Percentiles rank a stretch among this genome's conserved stretches.
phyloP scores from a whole-genome alignment of 352 stramenopile genomes.

The Globisporangium barbulae region DNA sequence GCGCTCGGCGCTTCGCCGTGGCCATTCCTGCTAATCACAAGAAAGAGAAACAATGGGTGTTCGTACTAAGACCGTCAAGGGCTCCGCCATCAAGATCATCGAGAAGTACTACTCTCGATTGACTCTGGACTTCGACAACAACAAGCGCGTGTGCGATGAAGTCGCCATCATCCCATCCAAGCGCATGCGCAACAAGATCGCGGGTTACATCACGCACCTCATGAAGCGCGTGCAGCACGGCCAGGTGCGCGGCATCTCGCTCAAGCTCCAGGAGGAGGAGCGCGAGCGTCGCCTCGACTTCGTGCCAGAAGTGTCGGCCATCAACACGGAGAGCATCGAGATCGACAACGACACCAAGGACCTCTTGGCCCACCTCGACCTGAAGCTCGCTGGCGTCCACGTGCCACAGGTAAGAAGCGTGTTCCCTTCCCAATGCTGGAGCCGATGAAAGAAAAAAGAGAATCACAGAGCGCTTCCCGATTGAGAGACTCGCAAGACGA shows the following conservation, averaged over 20 bases:
- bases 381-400: slow-evolving; percentile 90
- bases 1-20: neutral
- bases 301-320: slow-evolving; percentile 97
- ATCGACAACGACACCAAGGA: slow-evolving; percentile 99
- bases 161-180: slow-evolving; percentile 99
- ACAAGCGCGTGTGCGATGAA: slow-evolving; percentile 97
- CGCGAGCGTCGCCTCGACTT: slow-evolving; percentile 99
- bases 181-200: slow-evolving; percentile 99
- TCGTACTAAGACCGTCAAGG: slow-evolving; percentile 99
- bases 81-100: slow-evolving; percentile 99
- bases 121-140: slow-evolving; percentile 99
- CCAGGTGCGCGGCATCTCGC: slow-evolving; percentile 98
- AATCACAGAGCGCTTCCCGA: slow-evolving; percentile 15
- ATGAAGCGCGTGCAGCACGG: slow-evolving; percentile 99
- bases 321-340: slow-evolving; percentile 92
- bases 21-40: slow-evolving; percentile 24
- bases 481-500: slow-evolving; percentile 13
- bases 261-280: slow-evolving; percentile 99
- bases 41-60: slow-evolving; percentile 93
- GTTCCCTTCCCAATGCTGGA: slow-evolving; percentile 67
- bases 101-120: slow-evolving; percentile 99
- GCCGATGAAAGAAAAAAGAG: slow-evolving; percentile 52
- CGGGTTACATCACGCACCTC: slow-evolving; percentile 99
- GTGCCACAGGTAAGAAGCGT: slow-evolving; percentile 75
- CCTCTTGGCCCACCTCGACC: slow-evolving; percentile 95